These are phyloP conservation scores for Trichosporon faecale DNA, from an alignment of 1,284 basidiomycete genomes.

Conservation along the genomic window DNA sequence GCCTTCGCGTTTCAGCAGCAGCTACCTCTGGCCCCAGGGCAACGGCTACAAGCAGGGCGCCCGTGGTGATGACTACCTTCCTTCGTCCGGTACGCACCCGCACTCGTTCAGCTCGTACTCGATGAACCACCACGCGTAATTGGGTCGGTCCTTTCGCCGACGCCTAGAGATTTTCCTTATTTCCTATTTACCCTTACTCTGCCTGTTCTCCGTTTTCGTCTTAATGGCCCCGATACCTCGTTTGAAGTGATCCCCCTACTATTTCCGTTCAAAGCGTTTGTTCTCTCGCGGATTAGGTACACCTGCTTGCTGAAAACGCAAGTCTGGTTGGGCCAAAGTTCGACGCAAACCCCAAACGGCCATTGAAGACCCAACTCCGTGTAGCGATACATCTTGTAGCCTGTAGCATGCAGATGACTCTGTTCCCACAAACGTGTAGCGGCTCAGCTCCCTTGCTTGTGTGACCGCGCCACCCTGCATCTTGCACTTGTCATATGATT, in stretches of 20 bases:
- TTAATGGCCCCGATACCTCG: background rate
- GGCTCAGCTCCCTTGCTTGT: background rate
- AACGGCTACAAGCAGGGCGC: background rate
- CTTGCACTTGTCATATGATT: background rate
- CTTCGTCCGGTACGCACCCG: background rate
- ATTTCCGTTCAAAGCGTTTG: background rate
- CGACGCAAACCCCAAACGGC: background rate
- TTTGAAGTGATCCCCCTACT: conserved; percentile 3
- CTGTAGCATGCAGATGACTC: conserved; percentile 19
- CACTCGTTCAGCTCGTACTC: conserved; percentile 8
- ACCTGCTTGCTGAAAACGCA: background rate
- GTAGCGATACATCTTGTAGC: conserved; percentile 27
- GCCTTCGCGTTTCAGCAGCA: background rate
- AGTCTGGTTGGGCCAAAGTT: background rate
- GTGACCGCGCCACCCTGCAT: background rate
- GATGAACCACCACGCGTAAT: conserved; percentile 11
- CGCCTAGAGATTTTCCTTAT: background rate
- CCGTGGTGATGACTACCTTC: conserved; percentile 3
- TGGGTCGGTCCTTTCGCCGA: background rate
- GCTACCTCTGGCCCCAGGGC: conserved; percentile 6
- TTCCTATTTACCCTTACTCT: background rate
- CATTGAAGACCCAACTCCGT: background rate
- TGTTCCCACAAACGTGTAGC: background rate
- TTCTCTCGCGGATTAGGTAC: background rate
- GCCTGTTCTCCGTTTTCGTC: background rate